These are phyloP conservation scores for Pichia sp. DNA, from an alignment of 1,139 yeast genomes.

Conservation along the genomic window DNA sequence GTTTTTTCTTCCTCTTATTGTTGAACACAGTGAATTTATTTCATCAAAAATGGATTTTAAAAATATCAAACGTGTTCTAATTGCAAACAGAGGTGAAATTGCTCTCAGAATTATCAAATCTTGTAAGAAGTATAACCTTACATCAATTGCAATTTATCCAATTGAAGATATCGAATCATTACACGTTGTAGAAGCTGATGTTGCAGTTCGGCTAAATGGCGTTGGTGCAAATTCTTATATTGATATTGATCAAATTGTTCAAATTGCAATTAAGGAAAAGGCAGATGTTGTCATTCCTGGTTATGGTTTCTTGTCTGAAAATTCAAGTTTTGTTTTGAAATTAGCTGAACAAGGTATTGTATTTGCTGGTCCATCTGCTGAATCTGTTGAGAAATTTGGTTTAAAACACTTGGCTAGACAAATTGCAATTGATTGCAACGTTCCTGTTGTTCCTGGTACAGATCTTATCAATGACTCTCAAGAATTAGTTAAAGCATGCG, in stretches of 20 bases:
- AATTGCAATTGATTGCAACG: constrained; percentile 31
- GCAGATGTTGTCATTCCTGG: constrained; percentile 43
- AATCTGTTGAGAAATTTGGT: constrained; percentile 33
- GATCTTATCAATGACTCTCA: constrained; percentile 33
- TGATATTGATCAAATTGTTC: constrained; percentile 36
- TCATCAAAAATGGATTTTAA: constrained; percentile 8
- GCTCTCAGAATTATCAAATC: constrained; percentile 39
- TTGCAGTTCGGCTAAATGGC: constrained; percentile 34
- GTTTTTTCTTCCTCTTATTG: neutral
- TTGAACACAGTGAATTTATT: neutral
- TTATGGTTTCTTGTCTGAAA: constrained; percentile 41
- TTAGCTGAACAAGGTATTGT: constrained; percentile 34
- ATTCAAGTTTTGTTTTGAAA: constrained; percentile 37
- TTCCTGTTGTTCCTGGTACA: constrained; percentile 46
- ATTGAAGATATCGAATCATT: constrained; percentile 38
- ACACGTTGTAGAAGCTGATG: constrained; percentile 35
- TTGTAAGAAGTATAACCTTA: constrained; percentile 32
- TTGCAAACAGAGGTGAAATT: constrained; percentile 45
- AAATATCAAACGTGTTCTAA: constrained; percentile 28
- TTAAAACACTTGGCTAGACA: constrained; percentile 33
- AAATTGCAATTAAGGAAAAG: constrained; percentile 33
- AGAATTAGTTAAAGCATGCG: constrained; percentile 32
- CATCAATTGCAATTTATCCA: constrained; percentile 37
- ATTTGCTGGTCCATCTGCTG: constrained; percentile 43
- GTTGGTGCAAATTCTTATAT: constrained; percentile 38